A percentile compares a stretch with the other conserved stretches of the same genome.
Conservation (phyloP, 2,329 filamentous ascomycete species). For the Colletotrichum destructivum region DNA sequence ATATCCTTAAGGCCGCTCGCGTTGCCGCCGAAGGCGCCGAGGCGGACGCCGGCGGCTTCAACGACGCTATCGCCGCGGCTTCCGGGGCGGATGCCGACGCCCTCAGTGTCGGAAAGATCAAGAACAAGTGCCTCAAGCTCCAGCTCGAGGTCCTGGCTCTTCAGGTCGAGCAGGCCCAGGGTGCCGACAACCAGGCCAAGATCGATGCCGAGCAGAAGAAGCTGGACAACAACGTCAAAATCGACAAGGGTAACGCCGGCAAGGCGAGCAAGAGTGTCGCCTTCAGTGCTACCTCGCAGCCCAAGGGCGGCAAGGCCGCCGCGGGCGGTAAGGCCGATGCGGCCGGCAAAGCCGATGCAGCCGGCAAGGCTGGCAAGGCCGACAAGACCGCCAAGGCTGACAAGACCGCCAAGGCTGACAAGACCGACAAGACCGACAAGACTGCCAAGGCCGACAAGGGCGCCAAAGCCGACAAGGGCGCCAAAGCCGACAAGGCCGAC, state of each 20-base stretch:
- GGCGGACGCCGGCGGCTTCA: slow-evolving; percentile 62
- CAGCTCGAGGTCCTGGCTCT: slow-evolving; percentile 66
- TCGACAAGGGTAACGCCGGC: slow-evolving; percentile 53
- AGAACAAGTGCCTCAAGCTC: slow-evolving; percentile 74
- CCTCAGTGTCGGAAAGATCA: slow-evolving; percentile 69
- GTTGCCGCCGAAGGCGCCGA: slow-evolving; percentile 69
- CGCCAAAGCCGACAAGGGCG: background rate
- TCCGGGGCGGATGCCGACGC: slow-evolving; percentile 58
- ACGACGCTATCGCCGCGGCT: slow-evolving; percentile 66
- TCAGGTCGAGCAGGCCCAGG: slow-evolving; percentile 66
- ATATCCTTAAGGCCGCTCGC: slow-evolving; percentile 65
- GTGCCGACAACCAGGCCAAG: slow-evolving; percentile 58
- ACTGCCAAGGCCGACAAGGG: no score
- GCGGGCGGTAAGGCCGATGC: background rate
- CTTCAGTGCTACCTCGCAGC: slow-evolving; percentile 49
- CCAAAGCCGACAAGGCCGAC: background rate
- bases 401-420: background rate
- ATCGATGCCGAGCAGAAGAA: slow-evolving; percentile 65
- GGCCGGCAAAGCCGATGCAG: no score
- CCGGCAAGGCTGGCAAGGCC: no score
- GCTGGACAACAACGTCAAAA: slow-evolving; percentile 66
- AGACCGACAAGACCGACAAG: background rate
- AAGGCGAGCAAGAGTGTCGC: slow-evolving; percentile 54
- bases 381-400: no score
- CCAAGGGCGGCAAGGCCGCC: background rate